Evolutionary conservation across 1,139 yeast genomes (phyloP), one percentile per base, ranked within the genome.

Genomic region (Yarrowia galli): DNA sequence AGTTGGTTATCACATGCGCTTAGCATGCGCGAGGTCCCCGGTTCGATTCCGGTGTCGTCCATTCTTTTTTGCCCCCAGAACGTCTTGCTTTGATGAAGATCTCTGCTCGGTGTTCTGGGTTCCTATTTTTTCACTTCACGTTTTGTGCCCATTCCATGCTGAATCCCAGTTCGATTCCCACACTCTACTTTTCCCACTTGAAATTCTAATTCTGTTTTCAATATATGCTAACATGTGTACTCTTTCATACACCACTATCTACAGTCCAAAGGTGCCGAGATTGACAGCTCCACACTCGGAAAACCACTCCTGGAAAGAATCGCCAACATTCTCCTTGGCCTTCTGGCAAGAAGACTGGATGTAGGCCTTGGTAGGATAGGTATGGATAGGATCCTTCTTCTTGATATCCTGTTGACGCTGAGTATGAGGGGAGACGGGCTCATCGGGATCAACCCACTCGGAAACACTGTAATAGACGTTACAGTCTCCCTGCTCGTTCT

Each of bases 401-500:
- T 67, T 56, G 56, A 73, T 49, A 10, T 63, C 68, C 42, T 71
- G 67, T 45, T 67, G 70, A 49, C 75, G 69, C 25, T 60, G 69
- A 15, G 68, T 68, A 35, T 65, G 67, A 28, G 74, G 74, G 2
- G 74, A 70, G 5, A 72, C 61, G 9, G 65, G 43, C 23, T 60
- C 54, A 9, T 61, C 67, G 16, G 71, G 71, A n/a, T 73, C 75
- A 5, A 73, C 74, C 28, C 75, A 74, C 56, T 74, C 77, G 28
- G 73, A 75, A 6, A 69, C 67, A 1, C 71, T 67, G 67, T 75
- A 73, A 67, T 76, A 77, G 2, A 72, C 70, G 20, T 74, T 73
- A 12, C 77, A 72, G 51, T 76, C 78, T 6, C 80, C 79, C 16
- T 74, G 78, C 9, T 81, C 77, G 72, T 91, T 96, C 68, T 88